Evolutionary conservation across 257 asterid species (phyloP).

Genomic region (Jasminum sambac): DNA sequence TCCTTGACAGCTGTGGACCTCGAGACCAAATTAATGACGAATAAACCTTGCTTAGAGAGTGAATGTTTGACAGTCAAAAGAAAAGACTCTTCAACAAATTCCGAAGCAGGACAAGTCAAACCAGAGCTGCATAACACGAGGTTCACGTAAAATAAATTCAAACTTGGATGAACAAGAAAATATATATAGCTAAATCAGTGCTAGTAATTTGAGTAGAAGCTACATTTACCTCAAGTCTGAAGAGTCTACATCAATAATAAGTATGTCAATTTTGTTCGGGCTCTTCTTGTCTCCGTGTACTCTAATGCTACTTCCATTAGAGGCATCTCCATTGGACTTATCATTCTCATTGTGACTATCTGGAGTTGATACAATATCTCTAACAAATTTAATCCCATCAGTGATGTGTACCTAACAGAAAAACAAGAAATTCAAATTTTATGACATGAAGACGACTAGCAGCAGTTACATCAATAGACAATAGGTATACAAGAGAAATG

Average conservation of each 20-base stretch:
- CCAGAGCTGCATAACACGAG: conserved; percentile 63
- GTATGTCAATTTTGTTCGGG: conserved; percentile 48
- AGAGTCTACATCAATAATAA: conserved; percentile 92
- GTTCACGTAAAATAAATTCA: conserved; percentile 13
- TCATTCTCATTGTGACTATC: conserved; percentile 19
- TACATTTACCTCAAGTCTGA: conserved; percentile 67
- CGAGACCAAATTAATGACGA: conserved; percentile 80
- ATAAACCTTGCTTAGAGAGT: conserved; percentile 78
- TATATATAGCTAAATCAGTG: not conserved
- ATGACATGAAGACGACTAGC: not conserved
- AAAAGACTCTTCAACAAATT: conserved; percentile 79
- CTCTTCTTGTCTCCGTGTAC: conserved; percentile 36
- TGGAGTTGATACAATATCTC: conserved; percentile 31
- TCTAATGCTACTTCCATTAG: conserved; percentile 19
- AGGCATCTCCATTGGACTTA: conserved; percentile 17
- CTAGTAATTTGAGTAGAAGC: not conserved
- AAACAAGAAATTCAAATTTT: not conserved
- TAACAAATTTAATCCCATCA: conserved; percentile 71
- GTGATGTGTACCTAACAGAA: conserved; percentile 57
- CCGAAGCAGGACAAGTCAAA: conserved; percentile 81
- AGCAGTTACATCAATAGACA: not conserved
- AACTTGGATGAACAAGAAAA: not conserved
- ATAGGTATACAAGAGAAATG: conserved; percentile 1
- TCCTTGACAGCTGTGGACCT: conserved; percentile 70
- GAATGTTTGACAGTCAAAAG: conserved; percentile 54